Base-by-base conservation (phyloP, 768 basidiomycete genomes). In the Hortiboletus campestris region DNA sequence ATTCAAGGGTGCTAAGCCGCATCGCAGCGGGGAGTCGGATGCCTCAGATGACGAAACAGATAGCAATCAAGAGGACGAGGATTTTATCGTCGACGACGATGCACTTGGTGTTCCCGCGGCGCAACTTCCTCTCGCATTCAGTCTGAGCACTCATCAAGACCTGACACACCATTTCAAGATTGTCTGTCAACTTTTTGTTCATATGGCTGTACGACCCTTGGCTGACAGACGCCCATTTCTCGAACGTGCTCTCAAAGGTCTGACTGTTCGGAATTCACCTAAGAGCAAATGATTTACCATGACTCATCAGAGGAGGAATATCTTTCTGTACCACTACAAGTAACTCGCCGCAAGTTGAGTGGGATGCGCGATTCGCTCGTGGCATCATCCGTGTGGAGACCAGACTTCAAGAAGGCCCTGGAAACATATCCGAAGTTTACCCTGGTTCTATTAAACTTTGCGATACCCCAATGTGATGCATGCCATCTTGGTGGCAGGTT, bases 121-220 rank as follows among this genome's bases (percentile, higher is more conserved):
- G 19, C 71, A 78, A 35, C 76, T 92, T n/a, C 91, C 91, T 10
- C 76, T 78, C 49, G 82, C 87, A 63, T 96, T 91, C 73, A 93
- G 90, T 69, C 85, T 89, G 84, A 80, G 81, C 51, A 78, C 85
- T 2, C 86, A 88, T 66, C 84, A 92, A 66, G 88, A 91, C 62
- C 75, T 89, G 19, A 74, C 81, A 14, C 81, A 88, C 58, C 89
- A 93, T 58, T 92, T 93, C 80, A 94, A 93, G 73, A 85, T 88
- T 38, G 78, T 94, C 42, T 93, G 91, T 61, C 93, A 96, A 65
- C 80, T 94, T 29, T 89, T 94, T 59, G 89, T 94, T 13, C 85
- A 94, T 61, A 74, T 95, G 40, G 88, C 88, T 36, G 84, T 91
- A 31, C 81, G 76, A 32, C 76, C 81, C 6, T 68, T 76, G 17